Evolutionary conservation across 2,329 filamentous ascomycete genomes (phyloP).

Genomic region (Lasiodiplodia gonubiensis): DNA sequence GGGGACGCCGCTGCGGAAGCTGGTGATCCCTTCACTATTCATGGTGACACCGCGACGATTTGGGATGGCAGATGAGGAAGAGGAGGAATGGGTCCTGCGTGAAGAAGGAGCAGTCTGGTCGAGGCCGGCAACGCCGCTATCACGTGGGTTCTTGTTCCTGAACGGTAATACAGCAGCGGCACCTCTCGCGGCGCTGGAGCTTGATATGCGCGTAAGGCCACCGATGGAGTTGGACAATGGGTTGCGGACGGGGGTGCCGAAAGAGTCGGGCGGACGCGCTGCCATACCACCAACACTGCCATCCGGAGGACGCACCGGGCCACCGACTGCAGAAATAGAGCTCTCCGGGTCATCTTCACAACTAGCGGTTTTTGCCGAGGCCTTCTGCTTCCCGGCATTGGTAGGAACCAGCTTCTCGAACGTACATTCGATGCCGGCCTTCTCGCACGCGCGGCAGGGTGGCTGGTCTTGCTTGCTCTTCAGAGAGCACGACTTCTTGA

Average conservation of each 20-base stretch:
- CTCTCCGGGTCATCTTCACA: background rate
- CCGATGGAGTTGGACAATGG: background rate
- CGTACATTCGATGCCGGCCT: conserved; percentile 37
- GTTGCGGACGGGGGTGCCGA: background rate
- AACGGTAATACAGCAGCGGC: background rate
- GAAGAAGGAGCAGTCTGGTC: background rate
- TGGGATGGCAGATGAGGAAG: background rate
- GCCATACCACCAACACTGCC: background rate
- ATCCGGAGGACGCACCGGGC: no score
- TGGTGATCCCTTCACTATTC: background rate
- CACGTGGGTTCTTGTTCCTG: background rate
- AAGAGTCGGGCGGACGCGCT: background rate
- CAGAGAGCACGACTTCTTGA: conserved; percentile 41
- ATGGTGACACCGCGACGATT: background rate
- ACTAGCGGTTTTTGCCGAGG: background rate
- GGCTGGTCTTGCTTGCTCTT: conserved; percentile 38
- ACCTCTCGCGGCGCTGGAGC: background rate
- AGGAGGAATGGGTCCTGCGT: background rate
- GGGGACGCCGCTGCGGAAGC: background rate
- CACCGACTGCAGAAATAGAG: background rate
- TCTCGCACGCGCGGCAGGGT: conserved; percentile 43
- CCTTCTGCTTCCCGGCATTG: conserved; percentile 9
- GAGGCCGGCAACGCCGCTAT: background rate
- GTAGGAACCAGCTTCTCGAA: conserved; percentile 35
- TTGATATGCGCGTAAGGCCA: background rate